Evolutionary conservation across 495 filamentous ascomycete species (phyloP), one percentile per base, ranked within the genome.

Genomic region (Penicillium canariense): DNA sequence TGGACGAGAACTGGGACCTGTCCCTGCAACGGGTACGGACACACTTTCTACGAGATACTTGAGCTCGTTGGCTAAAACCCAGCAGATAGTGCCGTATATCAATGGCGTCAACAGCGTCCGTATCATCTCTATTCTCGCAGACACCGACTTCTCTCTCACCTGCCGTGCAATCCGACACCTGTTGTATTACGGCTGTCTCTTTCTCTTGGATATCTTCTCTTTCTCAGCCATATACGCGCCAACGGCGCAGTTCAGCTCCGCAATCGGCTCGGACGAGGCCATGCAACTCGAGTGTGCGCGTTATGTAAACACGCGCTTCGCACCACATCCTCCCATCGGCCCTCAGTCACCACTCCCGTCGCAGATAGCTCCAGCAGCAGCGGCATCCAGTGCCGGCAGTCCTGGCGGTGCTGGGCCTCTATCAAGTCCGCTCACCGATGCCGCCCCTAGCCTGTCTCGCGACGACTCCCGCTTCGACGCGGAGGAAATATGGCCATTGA

Each of bases 131-230:
- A 81, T 87, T 51, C 77, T 84, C 5, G 90, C 92, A 32, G 90
- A 96, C 65, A 88, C 91, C 1, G 90, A 94, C 56, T 82, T 91
- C 59, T 85, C 85, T 32, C 85, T 97, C 20, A 85, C 89, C 17
- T 86, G 88, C 58, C 89, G 89, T 51, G 90, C 89, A 30, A 83
- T 97, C 47, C 80, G 88, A 51, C 91, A 97, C 59, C 78, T 98
- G 4, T 77, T 96, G 25, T 95, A 93, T 78, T 97, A 97, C 67
- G 86, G 88, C 64, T 94, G 89, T 62, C 75, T 92, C 27, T 77
- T 94, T 30, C 79, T 97, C 36, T 82, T 97, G 8, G 94, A 97
- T 68, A 85, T 96, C 62, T 97, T 97, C 75, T 88, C 90, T 62
- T 97, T 97, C 70, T 79, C 83, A 23, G 88, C 88, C 48, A 91